Percentiles rank a stretch among this genome's conserved stretches.
Evolutionary conservation across 2,329 filamentous ascomycete species (phyloP).

Genomic region (Pezizomycotina sp.): DNA sequence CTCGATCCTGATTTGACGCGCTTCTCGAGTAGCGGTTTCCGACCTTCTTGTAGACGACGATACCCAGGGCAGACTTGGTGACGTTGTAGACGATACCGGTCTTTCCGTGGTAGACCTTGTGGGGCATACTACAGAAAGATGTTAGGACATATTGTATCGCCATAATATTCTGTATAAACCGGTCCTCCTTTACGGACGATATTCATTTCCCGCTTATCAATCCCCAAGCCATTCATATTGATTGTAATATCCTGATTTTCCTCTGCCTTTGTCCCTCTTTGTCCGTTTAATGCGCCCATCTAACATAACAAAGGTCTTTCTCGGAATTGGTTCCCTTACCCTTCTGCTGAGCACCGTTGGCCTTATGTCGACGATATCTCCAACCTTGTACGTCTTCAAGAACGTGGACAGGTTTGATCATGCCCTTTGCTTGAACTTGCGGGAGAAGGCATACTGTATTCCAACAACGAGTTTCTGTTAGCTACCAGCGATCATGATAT

Average conservation of each 20-base stretch:
- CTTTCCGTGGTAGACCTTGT: slow-evolving; percentile 99
- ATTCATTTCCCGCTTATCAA: no score
- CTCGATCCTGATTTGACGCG: slow-evolving; percentile 97
- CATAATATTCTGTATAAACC: slow-evolving; percentile 7
- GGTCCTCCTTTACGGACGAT: no score
- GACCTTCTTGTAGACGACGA: slow-evolving; percentile 99
- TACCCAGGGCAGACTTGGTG: slow-evolving; percentile 89
- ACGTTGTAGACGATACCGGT: slow-evolving; percentile 98
- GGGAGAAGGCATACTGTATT: slow-evolving; percentile 86
- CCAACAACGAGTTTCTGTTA: slow-evolving; percentile 35
- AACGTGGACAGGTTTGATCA: slow-evolving; percentile 88
- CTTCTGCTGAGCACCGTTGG: slow-evolving; percentile 97
- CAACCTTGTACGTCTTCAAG: slow-evolving; percentile 76
- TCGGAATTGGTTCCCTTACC: slow-evolving; percentile 59
- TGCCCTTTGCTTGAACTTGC: slow-evolving; percentile 88
- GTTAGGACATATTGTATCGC: neutral
- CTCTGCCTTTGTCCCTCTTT: neutral
- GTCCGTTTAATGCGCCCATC: no score
- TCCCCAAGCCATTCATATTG: no score
- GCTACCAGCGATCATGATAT: slow-evolving; percentile 12
- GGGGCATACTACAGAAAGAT: slow-evolving; percentile 57
- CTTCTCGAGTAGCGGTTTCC: slow-evolving; percentile 99
- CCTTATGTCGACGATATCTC: slow-evolving; percentile 98
- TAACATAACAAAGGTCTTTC: no score
- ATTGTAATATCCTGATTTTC: neutral